Base-by-base conservation (phyloP, 257 asterid species). In the Ilex asprella region DNA sequence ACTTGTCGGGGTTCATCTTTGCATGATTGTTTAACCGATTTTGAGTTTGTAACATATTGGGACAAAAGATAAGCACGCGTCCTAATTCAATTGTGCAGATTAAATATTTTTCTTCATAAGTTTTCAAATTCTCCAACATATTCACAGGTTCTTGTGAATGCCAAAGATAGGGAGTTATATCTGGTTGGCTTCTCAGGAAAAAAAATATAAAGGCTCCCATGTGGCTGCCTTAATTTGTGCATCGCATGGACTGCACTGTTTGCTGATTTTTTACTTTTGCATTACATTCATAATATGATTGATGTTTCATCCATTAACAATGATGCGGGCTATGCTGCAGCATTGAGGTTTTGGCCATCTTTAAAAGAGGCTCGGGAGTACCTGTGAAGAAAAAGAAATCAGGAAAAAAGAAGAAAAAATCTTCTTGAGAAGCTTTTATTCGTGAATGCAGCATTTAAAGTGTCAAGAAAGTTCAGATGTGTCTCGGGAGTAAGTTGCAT, bases 341-440 rank as follows among this genome's bases (percentile, higher is more conserved):
- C 70, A 80, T 91, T 63, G 96, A 88, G 88, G 75, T 88, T 73
- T 73, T 91, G 67, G 95, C 94, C 7, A 90, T 91, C 73, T 91
- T 91, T 73, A 86, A 77, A 72, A 86, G 94, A 75, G 82, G 89
- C 62, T 39, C 78, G 0, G 74, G 68, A 69, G 79, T 63, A 59
- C 78, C 69, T 64, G 55, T n/a, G 30, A 85, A 81, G 85, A 74
- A 61, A 65, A 81, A 76, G 81, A 77, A 81, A 74, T 59, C 78
- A 16, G 86, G 81, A 55, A 88, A 88, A 65, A 84, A 78, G 82
- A 83, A 77, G 76, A 79, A 21, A 21, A 21, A 58, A 55, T 15
- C 57, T 3, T 53, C 57, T 16, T 16, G 30, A 53, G 57, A 29
- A 53, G 30, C 10, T 6, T 53, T 15, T 53, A 21, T 3, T 53